Percentiles rank a stretch among this genome's conserved stretches.
Conservation (phyloP, 352 stramenopile species). For the Phytophthora podocarpi region DNA sequence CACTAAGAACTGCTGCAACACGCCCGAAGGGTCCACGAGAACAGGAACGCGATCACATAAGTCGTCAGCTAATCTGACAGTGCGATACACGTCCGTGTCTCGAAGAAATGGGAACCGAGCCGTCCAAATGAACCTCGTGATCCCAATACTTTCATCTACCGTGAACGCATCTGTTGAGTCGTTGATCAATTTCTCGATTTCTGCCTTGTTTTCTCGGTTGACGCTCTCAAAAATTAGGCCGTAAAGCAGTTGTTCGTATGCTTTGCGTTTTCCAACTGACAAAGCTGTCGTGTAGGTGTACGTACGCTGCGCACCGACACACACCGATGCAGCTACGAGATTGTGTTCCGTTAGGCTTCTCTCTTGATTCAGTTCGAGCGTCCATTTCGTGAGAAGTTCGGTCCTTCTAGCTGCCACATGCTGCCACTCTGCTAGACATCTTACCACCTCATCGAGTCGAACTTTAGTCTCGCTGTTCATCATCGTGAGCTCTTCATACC, state of each 20-base stretch:
- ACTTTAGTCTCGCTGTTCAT: constrained; percentile 19
- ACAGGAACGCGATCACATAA: constrained; percentile 49
- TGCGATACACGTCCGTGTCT: constrained; percentile 1
- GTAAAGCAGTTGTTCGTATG: background rate
- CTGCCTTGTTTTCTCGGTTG: background rate
- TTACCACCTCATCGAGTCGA: constrained; percentile 7
- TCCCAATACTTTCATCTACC: background rate
- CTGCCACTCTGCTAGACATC: constrained; percentile 14
- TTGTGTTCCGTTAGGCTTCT: constrained; percentile 2
- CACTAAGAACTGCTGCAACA: constrained; percentile 56
- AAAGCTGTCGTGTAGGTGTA: constrained; percentile 14
- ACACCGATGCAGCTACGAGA: background rate
- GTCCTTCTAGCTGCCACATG: constrained; percentile 9
- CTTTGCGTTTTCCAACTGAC: background rate
- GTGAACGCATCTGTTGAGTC: background rate
- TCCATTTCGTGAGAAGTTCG: constrained; percentile 20
- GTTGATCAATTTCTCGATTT: background rate
- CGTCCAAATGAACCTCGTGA: constrained; percentile 40
- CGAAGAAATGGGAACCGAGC: constrained; percentile 46
- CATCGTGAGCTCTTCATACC: constrained; percentile 34
- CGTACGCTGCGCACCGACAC: constrained; percentile 2
- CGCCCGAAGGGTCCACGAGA: constrained; percentile 42
- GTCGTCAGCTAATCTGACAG: constrained; percentile 31
- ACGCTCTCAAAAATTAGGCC: constrained; percentile 1
- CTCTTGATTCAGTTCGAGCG: constrained; percentile 10